Evolutionary conservation across 306 rosid genomes (phyloP), one percentile per base, ranked within the genome.

Genomic region (Abrus pulchellus): DNA sequence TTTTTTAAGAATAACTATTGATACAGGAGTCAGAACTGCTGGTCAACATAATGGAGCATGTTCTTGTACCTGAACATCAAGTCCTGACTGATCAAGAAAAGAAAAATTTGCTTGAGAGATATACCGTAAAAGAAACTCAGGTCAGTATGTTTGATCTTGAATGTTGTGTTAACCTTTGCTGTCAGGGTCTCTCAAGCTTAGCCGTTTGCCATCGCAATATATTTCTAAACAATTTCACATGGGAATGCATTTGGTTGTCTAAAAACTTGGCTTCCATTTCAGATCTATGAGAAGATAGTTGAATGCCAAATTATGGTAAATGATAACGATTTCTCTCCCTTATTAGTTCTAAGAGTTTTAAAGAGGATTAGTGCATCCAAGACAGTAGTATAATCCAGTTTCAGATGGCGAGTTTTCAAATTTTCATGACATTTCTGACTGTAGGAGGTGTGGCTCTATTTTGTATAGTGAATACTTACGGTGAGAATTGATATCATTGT

Each of bases 121-220:
- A 92, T 57, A 92, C 92, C 0, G 91, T 90, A n/a, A 90, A 92
- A 79, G 97, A 90, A 79, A 88, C 89, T 14, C 94, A 92, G 93
- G 97, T 88, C 29, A 76, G 92, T 70, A 28, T 68, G 59, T 68
- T 12, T 1, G 28, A 14, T n/a, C 45, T 29, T 48, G 61, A 33
- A 47, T 68, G 12, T 30, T 44, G 29, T 57, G 36, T 32, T 27
- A 68, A 13, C 74, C 41, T 68, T 48, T 45, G 29, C 43, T 62
- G 28, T 12, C 20, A 27, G 41, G 40, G 41, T 67, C 27, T 65
- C 71, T 43, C 72, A 20, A 66, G 14, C 32, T 65, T 65, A 43
- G 41, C 4, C 40, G 9, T 53, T 40, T 67, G 7, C 57, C 75
- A 11, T 43, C 5, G 1, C 4, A 78, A 40, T 36, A 30, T 13